Base-by-base conservation (phyloP, 1,284 basidiomycete species). In the Trametes polyzona region DNA sequence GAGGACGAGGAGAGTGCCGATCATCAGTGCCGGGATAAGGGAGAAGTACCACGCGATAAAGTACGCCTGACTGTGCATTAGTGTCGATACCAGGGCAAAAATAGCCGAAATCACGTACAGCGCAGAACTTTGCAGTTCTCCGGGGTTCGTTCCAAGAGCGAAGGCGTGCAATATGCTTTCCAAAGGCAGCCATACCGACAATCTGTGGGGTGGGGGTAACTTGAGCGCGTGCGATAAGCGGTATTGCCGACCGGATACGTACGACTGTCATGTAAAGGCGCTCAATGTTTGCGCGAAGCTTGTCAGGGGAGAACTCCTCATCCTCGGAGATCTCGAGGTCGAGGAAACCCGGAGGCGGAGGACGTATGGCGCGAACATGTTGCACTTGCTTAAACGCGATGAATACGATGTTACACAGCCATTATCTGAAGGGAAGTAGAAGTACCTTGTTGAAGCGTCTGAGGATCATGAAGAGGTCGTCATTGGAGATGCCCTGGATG, bases 91-190 rank as follows among this genome's bases (percentile, higher is more conserved):
- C 27, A 12, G 2, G 4, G 23, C n/a, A 12, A 29, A 11, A 9
- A 23, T 12, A 42, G 35, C 19, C 21, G 12, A 30, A 11, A 23
- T 35, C 1, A 62, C 73, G 51, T 42, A 74, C 74, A 0, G 66
- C 62, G 46, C 73, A 74, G 62, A 78, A 84, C 3, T 67, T 58
- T 7, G 66, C 65, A 1, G 81, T 82, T 3, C 83, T 69, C 26
- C 66, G 59, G 2, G 74, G 69, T 64, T 84, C 82, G 58, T 77
- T 73, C 83, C 83, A 84, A 0, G 76, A 78, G 30, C 79, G 75
- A 5, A 85, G 60, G 8, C 82, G 70, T 7, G 71, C 70, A 29
- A 82, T 66, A 59, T 85, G 82, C 57, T 80, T 77, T 4, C 70
- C 61, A 48, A 78, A 77, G 0, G 75, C 74, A 4, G 78, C 73